Evolutionary conservation across 352 stramenopile species (phyloP).

Genomic region (Pythium plurisporium): DNA sequence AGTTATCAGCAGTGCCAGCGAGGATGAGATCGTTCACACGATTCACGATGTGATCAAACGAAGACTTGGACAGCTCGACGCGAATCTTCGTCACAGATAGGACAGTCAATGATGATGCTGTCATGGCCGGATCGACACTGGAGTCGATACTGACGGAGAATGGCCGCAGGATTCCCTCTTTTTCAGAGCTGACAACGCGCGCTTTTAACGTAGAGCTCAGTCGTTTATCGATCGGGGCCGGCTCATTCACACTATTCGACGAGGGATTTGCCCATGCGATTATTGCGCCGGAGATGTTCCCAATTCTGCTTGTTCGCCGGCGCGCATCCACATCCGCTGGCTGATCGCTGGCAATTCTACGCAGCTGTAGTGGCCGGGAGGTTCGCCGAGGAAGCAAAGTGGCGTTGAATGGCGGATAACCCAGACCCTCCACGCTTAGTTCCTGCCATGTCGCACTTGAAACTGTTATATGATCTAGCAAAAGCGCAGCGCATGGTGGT

Average conservation of each 20-base stretch:
- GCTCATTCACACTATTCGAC: not conserved
- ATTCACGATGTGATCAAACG: constrained; percentile 22
- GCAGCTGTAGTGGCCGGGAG: constrained; percentile 38
- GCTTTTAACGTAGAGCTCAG: not conserved
- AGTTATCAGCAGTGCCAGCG: not conserved
- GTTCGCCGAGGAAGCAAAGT: constrained; percentile 48
- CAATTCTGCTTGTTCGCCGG: constrained; percentile 34
- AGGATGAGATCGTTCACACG: constrained; percentile 9
- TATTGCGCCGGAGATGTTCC: constrained; percentile 39
- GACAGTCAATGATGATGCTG: not conserved
- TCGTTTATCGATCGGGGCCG: not conserved
- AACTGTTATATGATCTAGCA: constrained; percentile 46
- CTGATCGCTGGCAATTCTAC: constrained; percentile 33
- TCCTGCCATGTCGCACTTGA: constrained; percentile 40
- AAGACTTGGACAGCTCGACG: constrained; percentile 25
- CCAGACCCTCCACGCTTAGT: constrained; percentile 62
- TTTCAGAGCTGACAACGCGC: constrained; percentile 2
- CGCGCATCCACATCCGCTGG: constrained; percentile 16
- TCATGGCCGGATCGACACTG: not conserved
- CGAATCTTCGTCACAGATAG: constrained; percentile 28
- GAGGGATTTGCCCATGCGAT: constrained; percentile 2
- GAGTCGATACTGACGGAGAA: constrained; percentile 37
- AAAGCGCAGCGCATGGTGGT: constrained; percentile 32
- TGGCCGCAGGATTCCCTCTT: constrained; percentile 41
- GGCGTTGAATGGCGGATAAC: constrained; percentile 77